Evolutionary conservation across 2,329 filamentous ascomycete species (phyloP), one percentile per base, ranked within the genome.

Genomic region (Trichoderma koningii): DNA sequence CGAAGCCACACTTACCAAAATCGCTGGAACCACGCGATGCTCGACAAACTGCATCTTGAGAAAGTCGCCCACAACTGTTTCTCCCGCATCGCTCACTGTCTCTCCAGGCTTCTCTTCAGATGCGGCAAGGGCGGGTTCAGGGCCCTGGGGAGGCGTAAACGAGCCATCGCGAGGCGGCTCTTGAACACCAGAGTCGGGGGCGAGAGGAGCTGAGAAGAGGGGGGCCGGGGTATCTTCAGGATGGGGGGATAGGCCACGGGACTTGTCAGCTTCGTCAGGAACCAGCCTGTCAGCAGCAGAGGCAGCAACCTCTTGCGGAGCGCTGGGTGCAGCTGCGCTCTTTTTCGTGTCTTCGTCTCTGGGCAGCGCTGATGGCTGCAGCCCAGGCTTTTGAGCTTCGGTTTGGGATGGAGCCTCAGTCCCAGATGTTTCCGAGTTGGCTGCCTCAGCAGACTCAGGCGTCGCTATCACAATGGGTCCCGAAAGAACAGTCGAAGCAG

Each of bases 41-140:
- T 97, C 90, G 26, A 98, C 93, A 79, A 99, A 98, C 78, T 94
- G 93, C 77, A 95, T 93, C 80, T 99, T 99, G 66, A 99, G 81
- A 72, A 89, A 91, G 76, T 99, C 95, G 59, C 95, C 95, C 12
- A 99, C 95, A 23, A 99, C 93, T 3, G 93, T 91, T 38, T 85
- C 83, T 9, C 70, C 66, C 0, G 70, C 45, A 12, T 69, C 59
- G 9, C 50, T 57, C 15, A 66, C 52, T 5, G 66, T 71, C 6
- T 63, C 63, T 26, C 55, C 44, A 15, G 67, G 23, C 21, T 66
- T 70, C 14, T 52, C 9, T 55, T 56, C 23, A 52, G 70, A 53
- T 47, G 44, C 21, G 3, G 66, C 45, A 17, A 63, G 53, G 26
- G 63, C 64, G 10, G 50, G 21, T 45, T 47, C 44, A 3, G 64